phyloP scores from a whole-genome alignment of 805 yeast species.

The Metahyphopichia silvanorum region DNA sequence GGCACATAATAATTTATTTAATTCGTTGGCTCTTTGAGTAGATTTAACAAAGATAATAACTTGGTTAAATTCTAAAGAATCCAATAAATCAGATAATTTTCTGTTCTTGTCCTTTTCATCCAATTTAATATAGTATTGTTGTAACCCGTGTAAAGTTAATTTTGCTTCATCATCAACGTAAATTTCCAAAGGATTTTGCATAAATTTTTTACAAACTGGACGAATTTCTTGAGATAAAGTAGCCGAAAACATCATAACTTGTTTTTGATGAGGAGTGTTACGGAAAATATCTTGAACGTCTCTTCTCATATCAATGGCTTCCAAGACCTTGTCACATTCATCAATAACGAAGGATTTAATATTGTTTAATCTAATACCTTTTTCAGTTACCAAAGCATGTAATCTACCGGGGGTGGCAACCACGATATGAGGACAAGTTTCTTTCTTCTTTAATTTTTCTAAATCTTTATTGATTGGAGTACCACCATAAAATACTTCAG shows the following conservation, averaged over 20 bases:
- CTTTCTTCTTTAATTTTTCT: slow-evolving; percentile 85
- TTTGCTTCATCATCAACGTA: slow-evolving; percentile 97
- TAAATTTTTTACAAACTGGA: slow-evolving; percentile 95
- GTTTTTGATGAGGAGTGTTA: slow-evolving; percentile 96
- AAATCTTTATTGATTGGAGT: slow-evolving; percentile 79
- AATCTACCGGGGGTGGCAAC: slow-evolving; percentile 99
- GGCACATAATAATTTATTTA: slow-evolving; percentile 82
- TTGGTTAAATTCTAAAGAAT: slow-evolving; percentile 94
- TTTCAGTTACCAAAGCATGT: slow-evolving; percentile 90
- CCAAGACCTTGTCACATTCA: slow-evolving; percentile 98
- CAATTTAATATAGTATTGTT: slow-evolving; percentile 90
- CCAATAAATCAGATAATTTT: slow-evolving; percentile 87
- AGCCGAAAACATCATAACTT: slow-evolving; percentile 99
- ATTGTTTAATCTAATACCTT: slow-evolving; percentile 78
- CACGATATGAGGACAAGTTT: slow-evolving; percentile 91
- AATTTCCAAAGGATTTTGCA: slow-evolving; percentile 96
- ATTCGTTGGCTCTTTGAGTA: slow-evolving; percentile 86
- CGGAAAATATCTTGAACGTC: slow-evolving; percentile 98
- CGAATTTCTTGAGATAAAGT: slow-evolving; percentile 91
- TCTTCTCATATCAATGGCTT: slow-evolving; percentile 90
- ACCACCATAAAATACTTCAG: slow-evolving; percentile 98
- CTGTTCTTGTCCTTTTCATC: slow-evolving; percentile 91
- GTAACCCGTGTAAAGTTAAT: slow-evolving; percentile 95
- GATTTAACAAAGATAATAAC: slow-evolving; percentile 95
- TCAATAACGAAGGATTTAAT: slow-evolving; percentile 94